phyloP scores from a whole-genome alignment of 306 rosid species.

The Cucumis hystrix region DNA sequence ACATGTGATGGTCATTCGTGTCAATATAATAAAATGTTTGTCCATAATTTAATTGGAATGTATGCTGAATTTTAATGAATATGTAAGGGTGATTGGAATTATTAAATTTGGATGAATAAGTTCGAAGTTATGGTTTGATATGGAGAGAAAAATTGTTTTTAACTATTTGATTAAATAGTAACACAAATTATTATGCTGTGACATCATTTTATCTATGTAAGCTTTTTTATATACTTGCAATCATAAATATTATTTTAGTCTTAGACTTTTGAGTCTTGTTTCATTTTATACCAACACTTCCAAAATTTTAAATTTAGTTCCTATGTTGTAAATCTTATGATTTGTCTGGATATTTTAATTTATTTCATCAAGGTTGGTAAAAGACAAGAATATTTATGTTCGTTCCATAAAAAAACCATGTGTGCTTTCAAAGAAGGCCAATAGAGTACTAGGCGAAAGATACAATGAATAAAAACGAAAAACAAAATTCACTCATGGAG shows the following conservation, averaged over 20 bases:
- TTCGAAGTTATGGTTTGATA: not conserved
- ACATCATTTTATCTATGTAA: not conserved
- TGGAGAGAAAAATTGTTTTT: not conserved
- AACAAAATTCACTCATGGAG: no score
- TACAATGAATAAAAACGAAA: no score
- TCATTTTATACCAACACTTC: no score
- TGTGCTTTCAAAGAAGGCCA: no score
- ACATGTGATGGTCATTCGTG: not conserved
- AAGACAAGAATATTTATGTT: no score
- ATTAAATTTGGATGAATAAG: not conserved
- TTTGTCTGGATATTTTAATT: no score
- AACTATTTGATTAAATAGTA: not conserved
- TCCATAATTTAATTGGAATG: not conserved
- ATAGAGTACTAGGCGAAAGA: no score
- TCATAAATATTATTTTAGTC: not conserved
- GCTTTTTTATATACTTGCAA: not conserved
- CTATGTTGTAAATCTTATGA: no score
- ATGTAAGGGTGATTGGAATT: not conserved
- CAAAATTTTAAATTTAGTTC: no score
- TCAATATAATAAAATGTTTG: not conserved
- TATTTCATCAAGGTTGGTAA: no score
- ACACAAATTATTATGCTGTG: not conserved
- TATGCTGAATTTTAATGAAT: not conserved
- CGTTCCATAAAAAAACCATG: no score
- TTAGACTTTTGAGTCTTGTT: no score